Evolutionary conservation across 257 asterid species (phyloP).

Genomic region (Leptodermis oblonga): DNA sequence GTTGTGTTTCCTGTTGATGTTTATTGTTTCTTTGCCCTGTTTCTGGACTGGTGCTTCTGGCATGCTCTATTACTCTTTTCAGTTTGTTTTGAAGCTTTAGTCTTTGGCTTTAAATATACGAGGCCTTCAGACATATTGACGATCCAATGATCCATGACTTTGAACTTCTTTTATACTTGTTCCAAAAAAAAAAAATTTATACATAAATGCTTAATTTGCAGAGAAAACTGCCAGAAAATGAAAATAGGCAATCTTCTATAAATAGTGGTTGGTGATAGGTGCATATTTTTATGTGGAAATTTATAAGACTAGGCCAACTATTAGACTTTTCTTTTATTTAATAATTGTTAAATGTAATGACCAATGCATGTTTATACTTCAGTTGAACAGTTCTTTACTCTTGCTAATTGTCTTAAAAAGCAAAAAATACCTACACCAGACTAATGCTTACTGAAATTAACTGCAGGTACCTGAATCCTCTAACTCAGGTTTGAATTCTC

Average conservation of each 20-base stretch:
- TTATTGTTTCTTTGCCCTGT: not conserved
- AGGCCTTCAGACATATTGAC: not conserved
- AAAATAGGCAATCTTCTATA: not conserved
- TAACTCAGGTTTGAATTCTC: conserved; percentile 38
- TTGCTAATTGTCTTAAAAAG: not conserved
- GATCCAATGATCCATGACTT: not conserved
- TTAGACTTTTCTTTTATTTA: not conserved
- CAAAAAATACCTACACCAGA: not conserved
- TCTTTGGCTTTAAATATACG: not conserved
- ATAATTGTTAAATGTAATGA: not conserved
- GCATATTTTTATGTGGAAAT: not conserved
- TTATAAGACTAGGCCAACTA: not conserved
- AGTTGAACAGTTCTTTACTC: not conserved
- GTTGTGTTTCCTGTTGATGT: not conserved
- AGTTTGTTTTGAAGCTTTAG: not conserved
- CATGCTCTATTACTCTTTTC: not conserved
- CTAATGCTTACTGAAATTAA: conserved; percentile 8
- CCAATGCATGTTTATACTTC: not conserved
- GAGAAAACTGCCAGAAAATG: not conserved
- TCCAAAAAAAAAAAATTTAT: too few relatives aligned
- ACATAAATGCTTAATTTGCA: not conserved
- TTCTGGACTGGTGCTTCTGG: not conserved
- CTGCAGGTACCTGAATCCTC: conserved; percentile 52
- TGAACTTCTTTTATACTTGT: not conserved
- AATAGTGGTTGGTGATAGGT: not conserved